Conservation (phyloP, 2,329 filamentous ascomycete species). For the Neonectria sp. region DNA sequence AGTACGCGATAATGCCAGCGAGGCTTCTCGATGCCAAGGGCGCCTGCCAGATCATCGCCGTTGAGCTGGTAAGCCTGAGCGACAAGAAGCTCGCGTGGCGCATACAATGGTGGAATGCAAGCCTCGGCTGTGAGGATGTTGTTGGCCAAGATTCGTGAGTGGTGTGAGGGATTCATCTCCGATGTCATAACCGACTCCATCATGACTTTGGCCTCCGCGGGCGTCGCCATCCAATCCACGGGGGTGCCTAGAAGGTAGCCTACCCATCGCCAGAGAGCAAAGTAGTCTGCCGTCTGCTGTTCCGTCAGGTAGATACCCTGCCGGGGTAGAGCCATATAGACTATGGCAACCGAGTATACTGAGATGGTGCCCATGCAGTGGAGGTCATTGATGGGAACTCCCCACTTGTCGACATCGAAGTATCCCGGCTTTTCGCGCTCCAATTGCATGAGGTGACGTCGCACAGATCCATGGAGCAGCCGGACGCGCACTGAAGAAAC, state of each 20-base stretch:
- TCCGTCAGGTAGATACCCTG: conserved; percentile 78
- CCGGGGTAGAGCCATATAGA: conserved; percentile 79
- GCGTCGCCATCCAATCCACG: conserved; percentile 70
- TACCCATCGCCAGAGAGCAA: conserved; percentile 83
- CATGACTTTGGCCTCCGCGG: conserved; percentile 69
- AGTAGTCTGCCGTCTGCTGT: conserved; percentile 77
- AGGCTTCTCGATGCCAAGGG: conserved; percentile 71
- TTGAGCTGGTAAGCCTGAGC: conserved; percentile 81
- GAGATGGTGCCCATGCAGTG: conserved; percentile 81
- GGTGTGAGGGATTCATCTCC: conserved; percentile 76
- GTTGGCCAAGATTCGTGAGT: conserved; percentile 76
- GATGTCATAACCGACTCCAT: conserved; percentile 78
- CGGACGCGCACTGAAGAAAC: conserved; percentile 75
- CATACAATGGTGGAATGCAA: conserved; percentile 74
- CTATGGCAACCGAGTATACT: conserved; percentile 77
- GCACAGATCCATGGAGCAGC: conserved; percentile 75
- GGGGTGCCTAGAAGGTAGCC: conserved; percentile 81
- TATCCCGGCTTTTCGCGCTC: conserved; percentile 69
- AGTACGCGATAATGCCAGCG: conserved; percentile 71
- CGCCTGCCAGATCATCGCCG: conserved; percentile 73
- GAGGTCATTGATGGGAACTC: conserved; percentile 81
- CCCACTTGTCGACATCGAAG: conserved; percentile 70
- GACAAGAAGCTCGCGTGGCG: conserved; percentile 76
- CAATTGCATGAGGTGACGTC: conserved; percentile 73
- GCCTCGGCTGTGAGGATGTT: conserved; percentile 82